Percentiles rank a stretch among this genome's conserved stretches.
Conservation (phyloP, 2,329 filamentous ascomycete genomes). For the Thelonectria rubi region DNA sequence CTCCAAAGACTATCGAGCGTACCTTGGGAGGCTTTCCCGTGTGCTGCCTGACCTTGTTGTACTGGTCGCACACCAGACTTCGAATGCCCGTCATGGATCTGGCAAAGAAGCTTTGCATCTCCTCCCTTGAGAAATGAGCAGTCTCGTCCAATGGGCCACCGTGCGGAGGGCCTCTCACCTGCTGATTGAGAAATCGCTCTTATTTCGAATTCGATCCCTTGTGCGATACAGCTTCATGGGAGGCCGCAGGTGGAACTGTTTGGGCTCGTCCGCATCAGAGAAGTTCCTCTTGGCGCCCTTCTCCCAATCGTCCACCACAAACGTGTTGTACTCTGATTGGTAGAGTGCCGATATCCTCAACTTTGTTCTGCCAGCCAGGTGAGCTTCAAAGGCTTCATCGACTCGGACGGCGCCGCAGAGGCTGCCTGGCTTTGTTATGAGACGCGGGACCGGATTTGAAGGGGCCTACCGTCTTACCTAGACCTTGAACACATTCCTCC, state of each 20-base stretch:
- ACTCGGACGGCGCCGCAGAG: slow-evolving; percentile 11
- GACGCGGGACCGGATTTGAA: too few relatives aligned
- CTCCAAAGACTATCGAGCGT: too few relatives aligned
- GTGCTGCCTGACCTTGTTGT: not conserved
- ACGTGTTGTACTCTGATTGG: slow-evolving; percentile 4
- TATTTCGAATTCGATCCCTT: not conserved
- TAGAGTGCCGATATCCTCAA: not conserved
- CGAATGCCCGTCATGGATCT: slow-evolving; percentile 16
- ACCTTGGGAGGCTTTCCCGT: slow-evolving; percentile 17
- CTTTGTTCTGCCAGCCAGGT: slow-evolving; percentile 9
- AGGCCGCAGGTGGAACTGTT: not conserved
- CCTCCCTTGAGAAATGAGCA: not conserved
- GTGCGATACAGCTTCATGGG: slow-evolving; percentile 2
- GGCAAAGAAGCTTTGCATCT: slow-evolving; percentile 15
- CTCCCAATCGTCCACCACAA: slow-evolving; percentile 4
- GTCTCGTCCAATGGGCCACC: not conserved
- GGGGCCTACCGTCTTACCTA: slow-evolving; percentile 1
- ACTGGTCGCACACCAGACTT: slow-evolving; percentile 7
- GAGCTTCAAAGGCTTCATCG: slow-evolving; percentile 14
- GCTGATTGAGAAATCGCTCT: slow-evolving; percentile 5
- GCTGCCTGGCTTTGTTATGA: not conserved
- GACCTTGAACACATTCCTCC: slow-evolving; percentile 10
- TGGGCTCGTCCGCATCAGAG: not conserved
- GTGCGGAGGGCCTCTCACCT: not conserved
- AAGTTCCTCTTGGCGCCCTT: slow-evolving; percentile 5